Evolutionary conservation across 192 early-diverging fungal genomes (phyloP).

Genomic region (Fimicolochytrium jonesii): DNA sequence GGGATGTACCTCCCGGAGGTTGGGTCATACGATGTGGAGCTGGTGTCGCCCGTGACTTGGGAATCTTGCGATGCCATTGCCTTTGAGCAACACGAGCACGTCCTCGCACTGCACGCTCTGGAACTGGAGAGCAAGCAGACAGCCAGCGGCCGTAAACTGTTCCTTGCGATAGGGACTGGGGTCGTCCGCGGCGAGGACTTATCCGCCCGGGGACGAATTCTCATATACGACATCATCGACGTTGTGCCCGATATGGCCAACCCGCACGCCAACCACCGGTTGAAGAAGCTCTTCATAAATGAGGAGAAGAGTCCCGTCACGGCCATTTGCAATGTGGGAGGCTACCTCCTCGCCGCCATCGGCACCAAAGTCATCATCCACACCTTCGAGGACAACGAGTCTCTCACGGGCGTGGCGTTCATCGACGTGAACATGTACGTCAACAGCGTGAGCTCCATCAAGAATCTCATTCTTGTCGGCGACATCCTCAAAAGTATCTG

Average conservation of each 20-base stretch:
- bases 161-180: slow-evolving; percentile 84
- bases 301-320: slow-evolving; percentile 87
- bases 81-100: slow-evolving; percentile 81
- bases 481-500: slow-evolving; percentile 84
- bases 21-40: slow-evolving; percentile 65
- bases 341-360: slow-evolving; percentile 79
- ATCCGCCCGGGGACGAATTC: slow-evolving; percentile 76
- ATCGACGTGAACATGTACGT: slow-evolving; percentile 92
- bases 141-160: slow-evolving; percentile 74
- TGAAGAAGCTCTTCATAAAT: slow-evolving; percentile 76
- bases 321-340: slow-evolving; percentile 78
- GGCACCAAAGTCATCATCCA: slow-evolving; percentile 89
- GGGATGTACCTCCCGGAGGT: slow-evolving; percentile 55
- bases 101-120: slow-evolving; percentile 70
- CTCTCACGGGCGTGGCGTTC: slow-evolving; percentile 87
- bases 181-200: slow-evolving; percentile 89
- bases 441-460: slow-evolving; percentile 71
- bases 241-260: slow-evolving; percentile 93
- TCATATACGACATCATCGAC: slow-evolving; percentile 92
- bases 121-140: slow-evolving; percentile 83
- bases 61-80: slow-evolving; percentile 77
- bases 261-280: slow-evolving; percentile 89
- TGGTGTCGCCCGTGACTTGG: slow-evolving; percentile 93
- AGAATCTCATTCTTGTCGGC: slow-evolving; percentile 82
- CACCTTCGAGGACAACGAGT: slow-evolving; percentile 69